Conservation (phyloP, 495 filamentous ascomycete species). For the Pseudevernia furfuracea region DNA sequence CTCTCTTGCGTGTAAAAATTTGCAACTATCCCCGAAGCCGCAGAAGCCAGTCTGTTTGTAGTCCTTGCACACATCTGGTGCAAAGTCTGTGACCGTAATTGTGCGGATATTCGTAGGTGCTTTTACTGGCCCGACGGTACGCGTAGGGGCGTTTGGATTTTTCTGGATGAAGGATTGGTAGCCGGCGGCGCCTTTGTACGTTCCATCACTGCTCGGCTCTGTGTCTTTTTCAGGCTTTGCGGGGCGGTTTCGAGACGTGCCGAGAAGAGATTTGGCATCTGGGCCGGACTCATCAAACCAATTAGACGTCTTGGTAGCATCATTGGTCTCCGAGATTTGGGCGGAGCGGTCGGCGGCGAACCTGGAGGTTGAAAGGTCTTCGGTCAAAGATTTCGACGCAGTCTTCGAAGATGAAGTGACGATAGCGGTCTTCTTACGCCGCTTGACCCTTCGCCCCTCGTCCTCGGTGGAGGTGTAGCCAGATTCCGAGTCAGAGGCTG, state of each 20-base stretch:
- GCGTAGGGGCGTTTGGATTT: constrained; percentile 68
- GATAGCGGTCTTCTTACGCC: constrained; percentile 61
- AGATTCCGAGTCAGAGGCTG: constrained; percentile 47
- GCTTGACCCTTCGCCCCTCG: constrained; percentile 68
- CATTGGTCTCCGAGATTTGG: constrained; percentile 57
- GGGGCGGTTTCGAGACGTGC: constrained; percentile 46
- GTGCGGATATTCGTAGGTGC: constrained; percentile 85
- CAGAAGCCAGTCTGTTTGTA: constrained; percentile 85
- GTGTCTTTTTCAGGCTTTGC: constrained; percentile 24
- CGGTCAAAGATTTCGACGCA: constrained; percentile 32
- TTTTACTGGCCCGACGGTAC: constrained; percentile 76
- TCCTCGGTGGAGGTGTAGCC: constrained; percentile 73
- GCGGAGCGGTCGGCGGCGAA: constrained; percentile 52
- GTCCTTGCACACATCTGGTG: constrained; percentile 94
- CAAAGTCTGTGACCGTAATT: constrained; percentile 82
- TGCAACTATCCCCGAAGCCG: constrained; percentile 53
- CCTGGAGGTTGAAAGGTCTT: constrained; percentile 44
- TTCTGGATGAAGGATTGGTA: constrained; percentile 70
- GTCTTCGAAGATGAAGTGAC: constrained; percentile 48
- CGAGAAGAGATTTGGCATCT: constrained; percentile 51
- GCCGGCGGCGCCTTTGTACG: constrained; percentile 67
- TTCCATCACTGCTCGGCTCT: constrained; percentile 44
- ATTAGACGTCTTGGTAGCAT: constrained; percentile 87
- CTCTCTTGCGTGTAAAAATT: constrained; percentile 63
- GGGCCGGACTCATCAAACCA: constrained; percentile 70